phyloP scores from a whole-genome alignment of 345 rosid genomes.

The Syzygium aromaticum region DNA sequence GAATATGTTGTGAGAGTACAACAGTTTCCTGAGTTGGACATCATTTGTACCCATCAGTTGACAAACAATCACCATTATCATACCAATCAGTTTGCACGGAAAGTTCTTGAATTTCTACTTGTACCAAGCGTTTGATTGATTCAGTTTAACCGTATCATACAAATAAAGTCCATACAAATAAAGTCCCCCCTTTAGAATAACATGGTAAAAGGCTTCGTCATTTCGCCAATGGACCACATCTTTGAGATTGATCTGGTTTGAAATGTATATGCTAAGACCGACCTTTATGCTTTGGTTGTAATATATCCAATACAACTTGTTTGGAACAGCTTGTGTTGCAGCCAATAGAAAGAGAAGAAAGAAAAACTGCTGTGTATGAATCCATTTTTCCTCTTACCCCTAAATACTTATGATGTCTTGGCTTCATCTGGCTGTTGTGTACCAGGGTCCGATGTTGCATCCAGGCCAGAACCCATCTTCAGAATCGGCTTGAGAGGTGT shows the following conservation, averaged over 20 bases:
- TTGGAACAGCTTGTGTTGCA: background rate
- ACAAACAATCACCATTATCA: background rate
- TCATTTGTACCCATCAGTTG: background rate
- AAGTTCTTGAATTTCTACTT: background rate
- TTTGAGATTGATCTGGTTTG: background rate
- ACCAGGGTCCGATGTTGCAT: background rate
- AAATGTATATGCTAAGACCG: background rate
- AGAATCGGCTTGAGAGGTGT: constrained; percentile 42
- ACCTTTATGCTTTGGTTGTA: background rate
- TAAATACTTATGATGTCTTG: background rate
- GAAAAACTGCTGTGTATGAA: background rate
- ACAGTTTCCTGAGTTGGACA: background rate
- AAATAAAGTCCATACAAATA: background rate
- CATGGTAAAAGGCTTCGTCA: background rate
- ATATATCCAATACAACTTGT: background rate
- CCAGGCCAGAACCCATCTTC: constrained; percentile 24
- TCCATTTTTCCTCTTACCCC: background rate
- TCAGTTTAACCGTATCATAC: background rate
- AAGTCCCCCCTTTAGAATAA: background rate
- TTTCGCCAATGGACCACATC: background rate
- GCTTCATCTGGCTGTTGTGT: background rate
- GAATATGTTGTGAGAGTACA: background rate
- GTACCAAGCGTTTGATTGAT: background rate
- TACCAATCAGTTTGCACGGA: background rate
- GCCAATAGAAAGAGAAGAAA: background rate